Evolutionary conservation across 2,329 filamentous ascomycete species (phyloP), one percentile per base, ranked within the genome.

Genomic region (Boeremia exigua): DNA sequence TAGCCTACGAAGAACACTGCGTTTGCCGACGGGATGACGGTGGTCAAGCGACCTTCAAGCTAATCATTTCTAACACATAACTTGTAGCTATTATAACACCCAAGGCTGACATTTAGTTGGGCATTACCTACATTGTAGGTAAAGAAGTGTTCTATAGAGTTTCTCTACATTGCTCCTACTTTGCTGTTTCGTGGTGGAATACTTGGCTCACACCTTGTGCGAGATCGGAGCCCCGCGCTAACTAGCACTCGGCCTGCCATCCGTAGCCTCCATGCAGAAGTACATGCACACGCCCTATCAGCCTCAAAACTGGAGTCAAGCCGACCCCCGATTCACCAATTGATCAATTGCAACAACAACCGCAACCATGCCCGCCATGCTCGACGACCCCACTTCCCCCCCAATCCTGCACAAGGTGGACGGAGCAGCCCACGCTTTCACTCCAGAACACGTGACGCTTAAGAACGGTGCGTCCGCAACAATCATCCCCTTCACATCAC

Each of bases 381-480:
- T 56, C 30, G 53, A 56, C 14, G 53, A 56, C 30, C 53, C 53
- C 34, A 56, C 51, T 12, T 82, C 86, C 66, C 83, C 87, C 63
- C 84, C 86, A 68, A 86, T 91, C 66, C 86, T 88, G 77, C 86
- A 88, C 62, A 81, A 85, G 48, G 15, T 51, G 8, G 27, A 53
- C 23, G 88, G 86, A 59, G 88, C 88, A 68, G 83, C 86, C 49
- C 78, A 85, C 43, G 80, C 92, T 48, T 87, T 95, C 68, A 74
- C 79, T 14, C 87, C 90, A 30, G 85, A 87, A 57, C 88, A 90
- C 74, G 89, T 95, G 59, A 92, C 87, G 1, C 84, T 96, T 46
- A 84, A 91, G 54, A 90, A 95, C 75, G 85, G 90, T 66, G 14
- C 44, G 10, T 92, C 88, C 45, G 91, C 91, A 4, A 94, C 91